Evolutionary conservation across 2,329 filamentous ascomycete genomes (phyloP).

Genomic region (Cordyceps pruinosa): DNA sequence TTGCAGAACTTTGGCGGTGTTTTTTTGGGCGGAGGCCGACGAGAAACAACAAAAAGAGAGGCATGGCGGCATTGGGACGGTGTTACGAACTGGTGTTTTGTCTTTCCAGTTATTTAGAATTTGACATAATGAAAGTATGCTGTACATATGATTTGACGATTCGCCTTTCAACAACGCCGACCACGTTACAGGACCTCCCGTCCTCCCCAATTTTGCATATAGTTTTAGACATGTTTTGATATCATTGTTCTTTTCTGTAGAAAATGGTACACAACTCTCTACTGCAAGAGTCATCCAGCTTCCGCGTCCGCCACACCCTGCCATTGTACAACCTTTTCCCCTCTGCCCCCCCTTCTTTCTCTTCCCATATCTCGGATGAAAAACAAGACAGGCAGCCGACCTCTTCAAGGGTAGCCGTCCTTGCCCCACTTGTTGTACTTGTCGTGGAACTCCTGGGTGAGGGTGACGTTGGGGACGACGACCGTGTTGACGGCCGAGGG

Average conservation of each 20-base stretch:
- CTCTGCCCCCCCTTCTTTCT: not conserved
- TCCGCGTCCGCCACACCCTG: not conserved
- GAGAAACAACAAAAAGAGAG: not conserved
- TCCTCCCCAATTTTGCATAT: not conserved
- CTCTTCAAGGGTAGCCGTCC: slow-evolving; percentile 69
- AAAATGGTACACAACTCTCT: slow-evolving; percentile 7
- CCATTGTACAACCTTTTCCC: not conserved
- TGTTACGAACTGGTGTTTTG: slow-evolving; percentile 1
- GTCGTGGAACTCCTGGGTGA: slow-evolving; percentile 91
- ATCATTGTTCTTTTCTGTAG: not conserved
- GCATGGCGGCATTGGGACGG: slow-evolving; percentile 5
- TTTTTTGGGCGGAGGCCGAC: not conserved
- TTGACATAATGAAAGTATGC: not conserved
- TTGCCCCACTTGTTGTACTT: slow-evolving; percentile 99
- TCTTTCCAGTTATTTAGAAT: not conserved
- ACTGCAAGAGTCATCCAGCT: not conserved
- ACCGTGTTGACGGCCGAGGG: slow-evolving; percentile 94
- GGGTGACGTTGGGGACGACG: slow-evolving; percentile 84
- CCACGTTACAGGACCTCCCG: not conserved
- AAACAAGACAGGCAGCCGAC: too few relatives aligned
- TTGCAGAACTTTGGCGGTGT: too few relatives aligned
- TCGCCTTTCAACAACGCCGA: not conserved
- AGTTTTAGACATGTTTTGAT: not conserved
- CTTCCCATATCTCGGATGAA: not conserved
- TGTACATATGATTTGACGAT: not conserved